Evolutionary conservation across 768 basidiomycete species (phyloP).

Genomic region (Suillus subluteus): DNA sequence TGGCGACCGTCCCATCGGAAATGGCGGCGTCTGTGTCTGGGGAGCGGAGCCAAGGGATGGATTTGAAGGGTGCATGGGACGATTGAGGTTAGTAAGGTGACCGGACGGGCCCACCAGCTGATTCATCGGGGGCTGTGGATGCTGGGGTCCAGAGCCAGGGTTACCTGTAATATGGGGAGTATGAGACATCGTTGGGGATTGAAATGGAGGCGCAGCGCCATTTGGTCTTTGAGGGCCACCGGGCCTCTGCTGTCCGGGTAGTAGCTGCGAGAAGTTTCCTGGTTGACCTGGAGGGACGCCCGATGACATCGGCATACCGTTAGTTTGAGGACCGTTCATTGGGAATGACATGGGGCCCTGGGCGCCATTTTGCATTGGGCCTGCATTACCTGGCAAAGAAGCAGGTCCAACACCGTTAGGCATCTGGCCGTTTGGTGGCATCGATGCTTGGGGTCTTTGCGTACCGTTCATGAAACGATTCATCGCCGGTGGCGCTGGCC

Average conservation of each 20-base stretch:
- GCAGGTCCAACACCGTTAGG: slow-evolving; percentile 36
- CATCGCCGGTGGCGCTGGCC: slow-evolving; percentile 33
- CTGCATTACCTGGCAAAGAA: slow-evolving; percentile 28
- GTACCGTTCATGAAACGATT: slow-evolving; percentile 39
- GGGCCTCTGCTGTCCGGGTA: slow-evolving; percentile 38
- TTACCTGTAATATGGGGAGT: slow-evolving; percentile 55
- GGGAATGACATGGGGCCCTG: slow-evolving; percentile 23
- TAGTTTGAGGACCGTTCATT: slow-evolving; percentile 43
- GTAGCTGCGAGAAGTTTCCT: slow-evolving; percentile 38
- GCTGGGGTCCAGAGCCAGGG: slow-evolving; percentile 32
- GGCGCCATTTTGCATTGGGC: slow-evolving; percentile 33
- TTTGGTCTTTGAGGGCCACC: slow-evolving; percentile 42
- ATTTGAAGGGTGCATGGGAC: slow-evolving; percentile 55
- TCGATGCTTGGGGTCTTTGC: slow-evolving; percentile 23
- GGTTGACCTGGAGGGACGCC: slow-evolving; percentile 31
- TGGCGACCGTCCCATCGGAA: slow-evolving; percentile 54
- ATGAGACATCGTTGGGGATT: slow-evolving; percentile 66
- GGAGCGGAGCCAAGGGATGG: slow-evolving; percentile 41
- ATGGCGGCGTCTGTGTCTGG: slow-evolving; percentile 44
- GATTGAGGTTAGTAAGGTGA: slow-evolving; percentile 49
- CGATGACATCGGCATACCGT: slow-evolving; percentile 45
- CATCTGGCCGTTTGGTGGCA: slow-evolving; percentile 22
- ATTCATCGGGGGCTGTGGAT: slow-evolving; percentile 47
- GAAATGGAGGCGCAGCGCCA: slow-evolving; percentile 52
- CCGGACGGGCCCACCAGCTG: slow-evolving; percentile 54